Conservation (phyloP, 1,284 basidiomycete species). For the Cutaneotrichosporon sp. region DNA sequence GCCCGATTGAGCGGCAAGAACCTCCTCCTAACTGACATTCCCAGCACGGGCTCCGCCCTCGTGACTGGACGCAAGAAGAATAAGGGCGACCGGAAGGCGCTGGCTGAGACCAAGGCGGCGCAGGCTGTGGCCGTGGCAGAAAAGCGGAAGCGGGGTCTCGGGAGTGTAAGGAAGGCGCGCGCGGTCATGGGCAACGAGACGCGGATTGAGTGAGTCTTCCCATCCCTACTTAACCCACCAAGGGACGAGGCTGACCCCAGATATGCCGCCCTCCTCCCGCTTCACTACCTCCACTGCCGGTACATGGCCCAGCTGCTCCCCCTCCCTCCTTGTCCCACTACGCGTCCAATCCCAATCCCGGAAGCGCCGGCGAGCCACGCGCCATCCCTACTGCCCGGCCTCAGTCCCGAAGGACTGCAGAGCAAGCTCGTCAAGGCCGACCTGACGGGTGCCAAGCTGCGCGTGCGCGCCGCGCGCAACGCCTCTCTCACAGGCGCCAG, state of each 20-base stretch:
- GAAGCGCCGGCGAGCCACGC: not conserved
- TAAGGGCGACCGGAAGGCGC: constrained; percentile 29
- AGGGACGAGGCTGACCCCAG: constrained; percentile 22
- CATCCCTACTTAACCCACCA: not conserved
- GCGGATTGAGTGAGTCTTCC: constrained; percentile 33
- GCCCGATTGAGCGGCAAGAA: constrained; percentile 41
- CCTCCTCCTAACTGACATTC: constrained; percentile 29
- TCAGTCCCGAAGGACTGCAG: constrained; percentile 36
- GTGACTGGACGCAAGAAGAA: constrained; percentile 40
- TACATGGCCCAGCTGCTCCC: constrained; percentile 40
- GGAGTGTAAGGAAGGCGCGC: constrained; percentile 15
- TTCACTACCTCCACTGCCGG: constrained; percentile 45
- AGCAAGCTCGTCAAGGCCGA: constrained; percentile 55
- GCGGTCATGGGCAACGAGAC: constrained; percentile 24
- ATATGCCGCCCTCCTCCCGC: constrained; percentile 43
- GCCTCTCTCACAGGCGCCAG: constrained; percentile 41
- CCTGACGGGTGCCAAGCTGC: constrained; percentile 52
- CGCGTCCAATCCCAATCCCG: not conserved
- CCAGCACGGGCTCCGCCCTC: constrained; percentile 17
- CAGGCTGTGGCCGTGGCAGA: constrained; percentile 13
- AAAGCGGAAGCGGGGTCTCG: constrained; percentile 19
- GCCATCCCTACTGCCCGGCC: constrained; percentile 30
- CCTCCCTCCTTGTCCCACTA: constrained; percentile 25
- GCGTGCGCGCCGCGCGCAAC: constrained; percentile 38
- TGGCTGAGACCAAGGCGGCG: constrained; percentile 21